Base-by-base conservation (phyloP, 2,329 filamentous ascomycete species). In the Penicillium sp. region DNA sequence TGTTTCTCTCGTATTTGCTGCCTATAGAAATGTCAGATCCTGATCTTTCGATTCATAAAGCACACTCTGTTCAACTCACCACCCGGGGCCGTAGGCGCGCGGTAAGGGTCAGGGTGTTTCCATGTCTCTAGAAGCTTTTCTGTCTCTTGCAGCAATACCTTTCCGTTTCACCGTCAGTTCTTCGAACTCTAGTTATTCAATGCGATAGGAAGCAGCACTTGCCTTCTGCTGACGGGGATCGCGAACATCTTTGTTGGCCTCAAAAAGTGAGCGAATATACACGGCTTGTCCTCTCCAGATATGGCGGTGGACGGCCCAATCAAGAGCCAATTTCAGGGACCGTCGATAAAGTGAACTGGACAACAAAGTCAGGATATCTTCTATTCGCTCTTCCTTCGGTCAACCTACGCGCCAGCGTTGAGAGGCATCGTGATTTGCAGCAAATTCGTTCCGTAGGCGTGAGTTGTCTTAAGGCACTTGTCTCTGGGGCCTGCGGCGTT, bases 51-150 rank as follows among this genome's bases (percentile, higher is more conserved):
- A n/a, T n/a, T n/a, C n/a, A n/a, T n/a, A n/a, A n/a, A n/a, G n/a
- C n/a, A n/a, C n/a, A n/a, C n/a, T n/a, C n/a, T n/a, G n/a, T n/a
- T n/a, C n/a, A n/a, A n/a, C n/a, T n/a, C n/a, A n/a, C 89, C 93
- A 78, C 93, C 93, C 10, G 93, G 93, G 34, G 93, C 91, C 37
- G 88, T 95, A 13, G 93, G 93, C 57, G 84, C 81, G 60, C 81
- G 77, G 69, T 95, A 97, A 28, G 93, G 90, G 69, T 98, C 93
- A 3, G 93, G 93, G 66, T 98, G 93, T 74, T 97, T 97, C 91
- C 91, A 98, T 70, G 84, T 87, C 64, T 93, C 82, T 55, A 98
- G 75, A 51, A 96, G 69, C 60, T 85, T 85, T 71, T 97, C 90
- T 4, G 93, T 91, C 73, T 96, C 89, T 54, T 83, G 81, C 58